These are phyloP conservation scores for Mycena rebaudengoi DNA, from an alignment of 768 basidiomycete genomes.

Conservation along the genomic window DNA sequence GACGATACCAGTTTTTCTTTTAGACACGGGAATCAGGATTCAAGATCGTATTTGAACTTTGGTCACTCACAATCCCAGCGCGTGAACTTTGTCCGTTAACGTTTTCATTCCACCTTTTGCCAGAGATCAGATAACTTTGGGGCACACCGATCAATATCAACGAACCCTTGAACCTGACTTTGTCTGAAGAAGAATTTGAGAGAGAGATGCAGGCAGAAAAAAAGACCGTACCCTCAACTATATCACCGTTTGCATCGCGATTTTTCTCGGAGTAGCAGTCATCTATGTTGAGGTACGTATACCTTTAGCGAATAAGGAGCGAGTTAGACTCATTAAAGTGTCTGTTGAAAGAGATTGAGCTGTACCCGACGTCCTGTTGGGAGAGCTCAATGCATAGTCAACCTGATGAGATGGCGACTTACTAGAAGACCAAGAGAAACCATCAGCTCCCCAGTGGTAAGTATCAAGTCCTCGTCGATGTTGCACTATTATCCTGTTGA, in stretches of 20 bases:
- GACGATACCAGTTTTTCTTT: constrained; percentile 54
- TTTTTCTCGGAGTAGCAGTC: constrained; percentile 71
- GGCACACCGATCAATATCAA: too few species aligned
- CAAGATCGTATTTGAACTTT: neutral
- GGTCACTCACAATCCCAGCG: constrained; percentile 59
- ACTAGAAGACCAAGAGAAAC: constrained; percentile 66
- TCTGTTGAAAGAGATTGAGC: too few species aligned
- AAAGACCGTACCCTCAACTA: constrained; percentile 56
- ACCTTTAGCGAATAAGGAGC: too few species aligned
- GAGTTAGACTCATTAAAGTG: too few species aligned
- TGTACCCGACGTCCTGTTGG: constrained; percentile 63
- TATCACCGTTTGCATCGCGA: constrained; percentile 57
- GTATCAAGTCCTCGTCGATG: constrained; percentile 56
- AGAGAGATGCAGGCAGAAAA: neutral
- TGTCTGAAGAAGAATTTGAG: constrained; percentile 44
- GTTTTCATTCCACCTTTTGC: too few species aligned
- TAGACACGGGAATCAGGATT: too few species aligned
- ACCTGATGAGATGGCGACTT: too few species aligned
- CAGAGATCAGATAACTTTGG: too few species aligned
- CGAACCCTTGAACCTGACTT: constrained; percentile 57
- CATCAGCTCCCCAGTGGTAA: constrained; percentile 60
- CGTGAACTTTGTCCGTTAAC: constrained; percentile 64
- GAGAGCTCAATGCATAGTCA: neutral
- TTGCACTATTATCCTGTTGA: constrained; percentile 19
- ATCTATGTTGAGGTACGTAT: constrained; percentile 71